phyloP scores from a whole-genome alignment of 768 basidiomycete genomes.

The Nidularia pulvinata region DNA sequence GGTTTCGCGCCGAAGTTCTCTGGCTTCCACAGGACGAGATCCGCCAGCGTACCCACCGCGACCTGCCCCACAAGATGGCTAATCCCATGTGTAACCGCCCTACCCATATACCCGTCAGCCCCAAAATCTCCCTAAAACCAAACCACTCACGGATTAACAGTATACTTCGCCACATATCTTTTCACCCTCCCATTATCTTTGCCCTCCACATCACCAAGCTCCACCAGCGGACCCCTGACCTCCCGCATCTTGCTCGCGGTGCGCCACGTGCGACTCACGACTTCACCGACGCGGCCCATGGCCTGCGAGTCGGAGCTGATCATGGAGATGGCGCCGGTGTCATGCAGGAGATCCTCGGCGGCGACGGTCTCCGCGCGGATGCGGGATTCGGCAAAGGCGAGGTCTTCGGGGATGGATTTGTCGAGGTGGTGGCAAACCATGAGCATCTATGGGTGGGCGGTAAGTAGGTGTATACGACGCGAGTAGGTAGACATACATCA shows the following conservation, averaged over 20 bases:
- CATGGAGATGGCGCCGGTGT: conserved; percentile 94
- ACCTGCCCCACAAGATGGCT: conserved; percentile 86
- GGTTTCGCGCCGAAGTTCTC: conserved; percentile 93
- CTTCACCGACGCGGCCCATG: conserved; percentile 98
- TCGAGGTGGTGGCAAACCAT: conserved; percentile 99
- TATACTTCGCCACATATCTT: conserved; percentile 95
- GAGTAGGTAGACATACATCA: conserved; percentile 66
- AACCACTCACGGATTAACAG: conserved; percentile 87
- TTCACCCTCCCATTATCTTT: conserved; percentile 92
- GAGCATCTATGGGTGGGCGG: conserved; percentile 69
- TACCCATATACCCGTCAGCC: conserved; percentile 21
- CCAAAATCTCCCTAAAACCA: not conserved
- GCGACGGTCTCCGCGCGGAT: conserved; percentile 97
- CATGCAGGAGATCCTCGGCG: conserved; percentile 95
- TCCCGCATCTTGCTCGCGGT: conserved; percentile 95
- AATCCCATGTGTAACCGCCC: conserved; percentile 94
- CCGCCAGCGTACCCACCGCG: conserved; percentile 81
- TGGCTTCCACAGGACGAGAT: conserved; percentile 95
- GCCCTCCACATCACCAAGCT: conserved; percentile 68
- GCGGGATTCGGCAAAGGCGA: conserved; percentile 95
- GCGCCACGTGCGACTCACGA: conserved; percentile 90
- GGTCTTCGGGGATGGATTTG: conserved; percentile 85
- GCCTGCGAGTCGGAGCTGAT: conserved; percentile 97
- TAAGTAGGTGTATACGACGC: not conserved
- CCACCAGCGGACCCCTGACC: conserved; percentile 68